Base-by-base conservation (phyloP, 2,329 filamentous ascomycete species). In the Calonectria henricotiae region DNA sequence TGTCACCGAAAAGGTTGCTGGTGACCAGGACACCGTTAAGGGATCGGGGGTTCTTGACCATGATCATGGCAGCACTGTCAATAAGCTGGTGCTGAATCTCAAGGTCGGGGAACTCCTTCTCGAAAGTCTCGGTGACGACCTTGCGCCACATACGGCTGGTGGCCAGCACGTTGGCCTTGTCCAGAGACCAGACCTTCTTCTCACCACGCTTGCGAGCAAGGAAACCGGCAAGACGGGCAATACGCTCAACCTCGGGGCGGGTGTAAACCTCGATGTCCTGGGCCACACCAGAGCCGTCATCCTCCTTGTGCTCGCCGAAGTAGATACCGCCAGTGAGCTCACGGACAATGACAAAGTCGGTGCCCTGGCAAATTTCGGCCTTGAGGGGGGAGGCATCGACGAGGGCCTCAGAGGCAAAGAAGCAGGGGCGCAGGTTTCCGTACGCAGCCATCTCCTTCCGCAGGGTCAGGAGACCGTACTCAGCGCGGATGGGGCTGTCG, bases 121-220 rank as follows among this genome's bases (percentile, higher is more conserved):
- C 89, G 88, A 98, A 96, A 69, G 95, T 88, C 85, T 98, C 94
- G 46, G 89, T 91, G 51, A 98, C 93, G 2, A 93, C 93, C 86
- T 93, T 95, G 71, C 96, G 89, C 96, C 96, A 98, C 78, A 98
- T 86, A 47, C 96, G 87, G 80, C 91, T 94, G 15, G 95, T 98
- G 1, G 96, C 96, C 74, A 98, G 89, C 62, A 98, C 96, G 80
- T 98, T 98, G 67, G 96, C 96, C 90, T 98, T 98, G 85, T 98
- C 96, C 79, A 98, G 85, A 80, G 90, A 94, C 92, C 91, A 94
- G 55, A 98, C 94, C 65, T 72, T 76, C 66, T 92, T 92, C 43
- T 92, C 87, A 1, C 92, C 87, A 76, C 92, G 89, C 61, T 92
- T 91, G 64, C 95, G 87, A 3, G 96, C 96, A 30, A 98, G 87